phyloP scores from a whole-genome alignment of 148 eudicot species.

The Silene conica region DNA sequence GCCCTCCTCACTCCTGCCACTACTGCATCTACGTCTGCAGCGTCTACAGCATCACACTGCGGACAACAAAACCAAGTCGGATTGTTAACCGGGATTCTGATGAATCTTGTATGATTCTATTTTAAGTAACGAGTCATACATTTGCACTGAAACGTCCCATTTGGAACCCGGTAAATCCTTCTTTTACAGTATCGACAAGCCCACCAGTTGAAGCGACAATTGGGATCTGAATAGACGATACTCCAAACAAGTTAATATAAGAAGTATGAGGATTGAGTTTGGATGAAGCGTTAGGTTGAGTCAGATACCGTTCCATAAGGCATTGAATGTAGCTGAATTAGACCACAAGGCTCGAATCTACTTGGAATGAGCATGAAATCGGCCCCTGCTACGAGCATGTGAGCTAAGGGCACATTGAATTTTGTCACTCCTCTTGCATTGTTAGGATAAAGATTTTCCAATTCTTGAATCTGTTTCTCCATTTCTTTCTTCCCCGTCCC shows the following conservation, averaged over 20 bases:
- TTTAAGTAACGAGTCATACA: conserved; percentile 18
- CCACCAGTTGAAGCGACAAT: conserved; percentile 50
- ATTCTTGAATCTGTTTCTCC: conserved; percentile 63
- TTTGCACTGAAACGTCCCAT: conserved; percentile 42
- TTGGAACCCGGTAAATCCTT: conserved; percentile 39
- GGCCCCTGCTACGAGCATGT: conserved; percentile 75
- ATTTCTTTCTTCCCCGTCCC: conserved; percentile 82
- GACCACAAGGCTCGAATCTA: conserved; percentile 97
- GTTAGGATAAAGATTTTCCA: conserved; percentile 60
- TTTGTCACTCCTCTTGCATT: conserved; percentile 82
- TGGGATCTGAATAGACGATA: conserved; percentile 24
- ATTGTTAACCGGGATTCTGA: neutral
- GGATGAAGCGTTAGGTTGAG: neutral
- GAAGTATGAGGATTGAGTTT: neutral
- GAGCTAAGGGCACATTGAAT: conserved; percentile 75
- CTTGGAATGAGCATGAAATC: conserved; percentile 83
- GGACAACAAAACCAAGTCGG: neutral
- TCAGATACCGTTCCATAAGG: conserved; percentile 71
- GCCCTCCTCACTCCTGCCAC: conserved; percentile 32
- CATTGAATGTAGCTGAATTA: conserved; percentile 82
- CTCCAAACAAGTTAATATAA: neutral
- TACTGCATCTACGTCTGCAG: conserved; percentile 30
- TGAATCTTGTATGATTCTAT: no score
- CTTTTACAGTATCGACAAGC: conserved; percentile 40
- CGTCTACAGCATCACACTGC: conserved; percentile 30